Evolutionary conservation across 768 basidiomycete genomes (phyloP), one percentile per base, ranked within the genome.

Genomic region (Naganishia vishniacii): DNA sequence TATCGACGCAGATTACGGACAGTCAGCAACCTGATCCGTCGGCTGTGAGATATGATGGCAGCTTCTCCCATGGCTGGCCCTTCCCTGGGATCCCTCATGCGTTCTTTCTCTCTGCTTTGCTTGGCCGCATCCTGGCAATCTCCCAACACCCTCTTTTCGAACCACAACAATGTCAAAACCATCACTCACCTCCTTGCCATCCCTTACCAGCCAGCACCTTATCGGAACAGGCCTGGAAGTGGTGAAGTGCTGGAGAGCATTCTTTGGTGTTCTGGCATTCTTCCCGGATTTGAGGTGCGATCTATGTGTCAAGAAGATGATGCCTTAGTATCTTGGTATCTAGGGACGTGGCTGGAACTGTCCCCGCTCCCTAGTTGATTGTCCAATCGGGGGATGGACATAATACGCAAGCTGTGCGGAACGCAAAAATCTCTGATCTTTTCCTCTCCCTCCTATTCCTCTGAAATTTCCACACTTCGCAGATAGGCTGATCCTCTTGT

Each of bases 221-320:
- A 78, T 92, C 88, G 75, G 88, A 83, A 78, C 92, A 94, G 73
- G 92, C 88, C 65, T 87, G 83, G 77, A 93, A 94, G 80, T 94
- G 92, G 72, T 87, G 84, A 41, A 86, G 81, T 62, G 86, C 76
- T 40, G 84, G 78, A 41, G 82, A 83, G 69, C 91, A 93, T 68
- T 86, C 84, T 3, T 82, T 70, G 32, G 84, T 79, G 67, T 82
- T 76, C 72, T 86, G 81, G 78, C 88, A 91, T 70, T 89, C 87
- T 46, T 89, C 88, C 61, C 86, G 83, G 65, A 94, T 78, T 40
- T 74, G 77, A 28, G 90, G 89, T 29, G 87, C 83, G 25, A 80
- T 47, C 91, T 94, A 66, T 45, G 44, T 20, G 3, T 6, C 11
- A n/a, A 42, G 23, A 28, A n/a, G 20, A n/a, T 18, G 26, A n/a